phyloP scores from a whole-genome alignment of 1,284 basidiomycete genomes.

The Malassezia psittaci region DNA sequence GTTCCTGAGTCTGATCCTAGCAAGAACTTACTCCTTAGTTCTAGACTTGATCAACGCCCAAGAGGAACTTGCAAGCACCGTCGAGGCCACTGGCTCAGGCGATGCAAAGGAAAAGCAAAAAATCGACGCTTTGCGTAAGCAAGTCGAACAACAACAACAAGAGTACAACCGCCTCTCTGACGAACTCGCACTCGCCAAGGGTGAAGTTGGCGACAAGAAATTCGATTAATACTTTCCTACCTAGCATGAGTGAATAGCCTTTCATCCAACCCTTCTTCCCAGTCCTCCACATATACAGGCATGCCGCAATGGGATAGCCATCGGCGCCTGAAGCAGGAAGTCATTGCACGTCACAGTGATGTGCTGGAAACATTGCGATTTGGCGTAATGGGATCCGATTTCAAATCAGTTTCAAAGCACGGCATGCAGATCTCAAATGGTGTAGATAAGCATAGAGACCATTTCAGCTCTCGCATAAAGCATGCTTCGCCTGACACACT shows the following conservation, averaged over 20 bases:
- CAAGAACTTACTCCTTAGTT: conserved; percentile 80
- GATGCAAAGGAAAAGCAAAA: conserved; percentile 27
- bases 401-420: too few species aligned
- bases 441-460: neutral
- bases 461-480: neutral
- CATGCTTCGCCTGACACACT: too few species aligned
- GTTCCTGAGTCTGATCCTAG: conserved; percentile 70
- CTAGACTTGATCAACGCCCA: conserved; percentile 81
- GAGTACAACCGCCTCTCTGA: conserved; percentile 46
- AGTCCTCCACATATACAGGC: neutral
- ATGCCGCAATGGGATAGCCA: neutral
- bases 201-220: conserved; percentile 34
- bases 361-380: neutral
- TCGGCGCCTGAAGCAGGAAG: neutral
- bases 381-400: neutral
- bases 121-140: conserved; percentile 43
- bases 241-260: conserved; percentile 2
- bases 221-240: conserved; percentile 4
- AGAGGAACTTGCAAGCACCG: conserved; percentile 62
- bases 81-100: conserved; percentile 27
- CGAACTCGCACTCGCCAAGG: conserved; percentile 52
- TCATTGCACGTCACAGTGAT: neutral
- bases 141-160: conserved; percentile 41
- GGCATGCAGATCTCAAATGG: too few species aligned
- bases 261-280: neutral